Base-by-base conservation (phyloP, 2,329 filamentous ascomycete genomes). In the Fusarium acutatum region DNA sequence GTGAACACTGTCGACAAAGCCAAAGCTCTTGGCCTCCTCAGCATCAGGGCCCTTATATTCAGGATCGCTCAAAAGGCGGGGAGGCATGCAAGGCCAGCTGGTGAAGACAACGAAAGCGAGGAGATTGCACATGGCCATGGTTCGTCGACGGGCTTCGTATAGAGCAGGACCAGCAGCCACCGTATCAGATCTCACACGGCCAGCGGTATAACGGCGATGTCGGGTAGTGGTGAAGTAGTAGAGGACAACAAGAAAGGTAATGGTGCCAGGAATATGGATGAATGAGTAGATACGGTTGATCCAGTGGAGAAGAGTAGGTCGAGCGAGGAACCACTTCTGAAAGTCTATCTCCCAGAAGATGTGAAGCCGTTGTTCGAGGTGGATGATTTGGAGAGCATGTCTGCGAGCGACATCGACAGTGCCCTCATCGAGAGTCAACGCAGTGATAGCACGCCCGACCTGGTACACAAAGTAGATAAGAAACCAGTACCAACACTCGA, bases 381-480 rank as follows among this genome's bases (percentile, higher is more conserved):
- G 86, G 72, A 94, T 89, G 44, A 94, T 77, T 79, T 92, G 87
- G 3, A 94, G 85, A 9, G 92, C 92, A 81, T 94, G 92, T 62
- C 86, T 85, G 56, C 92, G 88, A 7, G 92, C 92, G 24, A 92
- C 87, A 73, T 93, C 84, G 69, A 94, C 90, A 4, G 92, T 93
- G 32, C 86, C 88, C 78, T 92, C 88, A 67, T 91, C 86, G 50
- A 94, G 87, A 2, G 90, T 92, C 6, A 94, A 81, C 6, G 92
- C 92, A 20, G 90, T 92, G 78, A 94, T 90, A 28, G 92, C 92
- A 62, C 92, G 90, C 30, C 91, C 92, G 18, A 94, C 82, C 81
- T 94, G 92, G 80, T 94, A 94, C 35, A 93, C 90, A 91, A 92
- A 94, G 83, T 94, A 94, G 57, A 94, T 91, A 71, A 93, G 82